Conservation (phyloP, 768 basidiomycete genomes). For the Rhodotorula babjevae region DNA sequence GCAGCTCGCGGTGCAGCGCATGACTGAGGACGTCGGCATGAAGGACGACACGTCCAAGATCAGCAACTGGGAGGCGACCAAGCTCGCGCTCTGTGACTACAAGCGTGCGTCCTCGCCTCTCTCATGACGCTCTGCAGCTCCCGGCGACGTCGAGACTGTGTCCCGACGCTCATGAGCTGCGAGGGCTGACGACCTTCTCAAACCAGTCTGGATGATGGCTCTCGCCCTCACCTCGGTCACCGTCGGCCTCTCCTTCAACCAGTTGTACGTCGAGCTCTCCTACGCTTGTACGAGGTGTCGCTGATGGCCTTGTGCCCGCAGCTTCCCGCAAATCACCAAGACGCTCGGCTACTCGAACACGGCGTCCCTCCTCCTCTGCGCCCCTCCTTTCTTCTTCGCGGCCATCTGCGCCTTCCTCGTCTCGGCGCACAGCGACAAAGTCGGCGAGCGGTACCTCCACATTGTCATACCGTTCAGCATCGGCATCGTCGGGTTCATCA, state of each 20-base stretch:
- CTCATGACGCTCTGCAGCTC: neutral
- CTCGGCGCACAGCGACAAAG: slow-evolving; percentile 61
- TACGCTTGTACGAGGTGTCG: too few relatives aligned
- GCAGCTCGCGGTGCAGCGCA: slow-evolving; percentile 45
- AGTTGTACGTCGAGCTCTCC: neutral
- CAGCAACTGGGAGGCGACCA: slow-evolving; percentile 9
- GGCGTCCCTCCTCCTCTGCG: slow-evolving; percentile 44
- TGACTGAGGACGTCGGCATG: slow-evolving; percentile 45
- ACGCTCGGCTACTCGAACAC: slow-evolving; percentile 45
- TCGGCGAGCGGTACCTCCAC: slow-evolving; percentile 68
- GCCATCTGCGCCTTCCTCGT: slow-evolving; percentile 35
- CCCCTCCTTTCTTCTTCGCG: slow-evolving; percentile 43
- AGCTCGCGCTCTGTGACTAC: slow-evolving; percentile 31
- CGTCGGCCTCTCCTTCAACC: slow-evolving; percentile 21
- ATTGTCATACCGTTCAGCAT: slow-evolving; percentile 55
- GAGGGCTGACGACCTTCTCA: neutral
- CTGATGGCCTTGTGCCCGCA: too few relatives aligned
- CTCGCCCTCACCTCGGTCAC: slow-evolving; percentile 23
- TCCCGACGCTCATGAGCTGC: too few relatives aligned
- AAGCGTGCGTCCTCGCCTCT: slow-evolving; percentile 16
- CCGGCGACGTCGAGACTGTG: too few relatives aligned
- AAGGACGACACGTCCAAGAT: slow-evolving; percentile 37
- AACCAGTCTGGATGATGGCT: slow-evolving; percentile 22
- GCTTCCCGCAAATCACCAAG: slow-evolving; percentile 32
- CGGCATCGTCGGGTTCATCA: slow-evolving; percentile 65